These are phyloP conservation scores for Diaporthe batatas DNA, from an alignment of 2,329 filamentous ascomycete species.

Conservation along the genomic window DNA sequence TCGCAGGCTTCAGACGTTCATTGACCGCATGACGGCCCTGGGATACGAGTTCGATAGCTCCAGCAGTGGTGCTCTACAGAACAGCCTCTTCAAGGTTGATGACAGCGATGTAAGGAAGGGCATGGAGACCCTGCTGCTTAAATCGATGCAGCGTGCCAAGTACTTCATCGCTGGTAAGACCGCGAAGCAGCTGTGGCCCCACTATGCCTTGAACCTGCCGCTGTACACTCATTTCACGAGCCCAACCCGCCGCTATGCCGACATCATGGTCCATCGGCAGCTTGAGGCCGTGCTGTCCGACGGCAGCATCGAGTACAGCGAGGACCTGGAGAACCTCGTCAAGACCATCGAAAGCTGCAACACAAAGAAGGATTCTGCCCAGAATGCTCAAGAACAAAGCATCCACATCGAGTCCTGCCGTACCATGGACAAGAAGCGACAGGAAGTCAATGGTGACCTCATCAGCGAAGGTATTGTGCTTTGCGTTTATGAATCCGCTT, in stretches of 20 bases:
- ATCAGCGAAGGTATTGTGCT: slow-evolving; percentile 96
- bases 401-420: slow-evolving; percentile 98
- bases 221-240: slow-evolving; percentile 98
- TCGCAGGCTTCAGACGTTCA: slow-evolving; percentile 89
- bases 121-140: slow-evolving; percentile 95
- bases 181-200: slow-evolving; percentile 81
- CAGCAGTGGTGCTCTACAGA: slow-evolving; percentile 92
- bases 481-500: slow-evolving; percentile 98
- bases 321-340: slow-evolving; percentile 87
- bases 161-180: slow-evolving; percentile 91
- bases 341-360: slow-evolving; percentile 98
- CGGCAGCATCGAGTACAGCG: slow-evolving; percentile 84
- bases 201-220: slow-evolving; percentile 93
- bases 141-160: slow-evolving; percentile 96
- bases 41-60: slow-evolving; percentile 91
- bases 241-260: slow-evolving; percentile 93
- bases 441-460: slow-evolving; percentile 89
- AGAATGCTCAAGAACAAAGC: slow-evolving; percentile 97
- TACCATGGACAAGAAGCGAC: slow-evolving; percentile 91
- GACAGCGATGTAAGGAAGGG: slow-evolving; percentile 93
- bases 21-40: slow-evolving; percentile 91
- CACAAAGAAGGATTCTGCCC: slow-evolving; percentile 98
- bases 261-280: slow-evolving; percentile 95
- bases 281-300: slow-evolving; percentile 88
- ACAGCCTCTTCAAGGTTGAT: slow-evolving; percentile 93